Evolutionary conservation across 2,329 filamentous ascomycete species (phyloP), one percentile per base, ranked within the genome.

Genomic region (Colletotrichum sojae): DNA sequence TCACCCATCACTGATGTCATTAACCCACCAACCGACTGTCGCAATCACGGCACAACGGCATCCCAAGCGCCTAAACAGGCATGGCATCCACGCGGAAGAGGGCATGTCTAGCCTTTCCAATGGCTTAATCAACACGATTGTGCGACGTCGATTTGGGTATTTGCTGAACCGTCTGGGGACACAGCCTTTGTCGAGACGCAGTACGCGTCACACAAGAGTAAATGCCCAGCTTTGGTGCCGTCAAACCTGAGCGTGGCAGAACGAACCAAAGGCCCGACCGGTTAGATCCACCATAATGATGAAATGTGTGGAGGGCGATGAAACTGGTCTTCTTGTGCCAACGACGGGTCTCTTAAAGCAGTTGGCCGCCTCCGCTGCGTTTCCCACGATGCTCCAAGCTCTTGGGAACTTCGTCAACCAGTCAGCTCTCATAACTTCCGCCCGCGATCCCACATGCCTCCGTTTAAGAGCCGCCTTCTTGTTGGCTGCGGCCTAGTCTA

Each of bases 11-110:
- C 55, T 69, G 66, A 69, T 69, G 66, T 69, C 66, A 69, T 69
- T 49, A 66, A 69, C 66, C 66, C 66, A 66, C 66, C 66, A 66
- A 60, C 49, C 43, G 55, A 20, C 25, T 27, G 49, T 51, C 66
- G 66, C 66, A 69, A 69, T 66, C 62, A 69, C 66, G 66, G 66
- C 40, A 69, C 61, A 55, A 51, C 66, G 66, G 66, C 66, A 69
- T 69, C 55, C 22, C 20, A 52, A 10, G 36, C 18, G 66, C 62
- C 62, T 39, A 56, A 55, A 51, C 13, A 46, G 49, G 55, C 66
- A 66, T 66, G 62, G 62, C 62, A 46, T 60, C 59, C 61, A 59
- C 31, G 43, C 20, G 49, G 49, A 43, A 27, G 18, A 22, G 22
- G 51, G 31, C 31, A 12, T 9, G 62, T 66, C 66, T 60, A 60